Conservation (phyloP, 148 eudicot genomes). For the Rhododendron griersonianum region DNA sequence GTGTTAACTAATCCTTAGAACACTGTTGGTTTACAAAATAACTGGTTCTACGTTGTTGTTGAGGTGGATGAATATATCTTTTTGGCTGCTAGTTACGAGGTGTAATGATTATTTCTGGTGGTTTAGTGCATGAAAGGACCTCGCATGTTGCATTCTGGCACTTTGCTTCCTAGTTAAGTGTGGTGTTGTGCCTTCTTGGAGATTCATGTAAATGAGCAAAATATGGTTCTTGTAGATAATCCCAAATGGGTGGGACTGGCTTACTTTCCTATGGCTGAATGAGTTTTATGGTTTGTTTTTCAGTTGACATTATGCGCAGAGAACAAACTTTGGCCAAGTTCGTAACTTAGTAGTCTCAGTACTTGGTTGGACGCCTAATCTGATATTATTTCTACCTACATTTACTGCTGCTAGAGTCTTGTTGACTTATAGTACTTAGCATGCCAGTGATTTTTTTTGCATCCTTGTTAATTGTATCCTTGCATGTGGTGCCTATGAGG, state of each 20-base stretch:
- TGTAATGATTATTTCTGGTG: not conserved
- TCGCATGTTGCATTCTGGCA: not conserved
- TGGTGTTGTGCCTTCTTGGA: not conserved
- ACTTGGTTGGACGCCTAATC: not conserved
- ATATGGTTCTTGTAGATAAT: not conserved
- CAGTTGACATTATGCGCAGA: not conserved
- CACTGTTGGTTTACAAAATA: not conserved
- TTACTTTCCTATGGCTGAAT: not conserved
- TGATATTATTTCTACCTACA: not conserved
- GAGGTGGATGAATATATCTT: not conserved
- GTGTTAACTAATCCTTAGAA: not conserved
- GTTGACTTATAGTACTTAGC: not conserved
- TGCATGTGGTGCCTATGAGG: not conserved
- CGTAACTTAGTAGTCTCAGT: not conserved
- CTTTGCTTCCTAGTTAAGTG: not conserved
- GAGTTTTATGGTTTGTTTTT: not conserved
- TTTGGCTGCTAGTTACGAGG: not conserved
- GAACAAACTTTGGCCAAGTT: not conserved
- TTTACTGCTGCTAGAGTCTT: not conserved
- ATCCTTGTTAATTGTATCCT: not conserved
- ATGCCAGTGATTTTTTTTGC: not conserved
- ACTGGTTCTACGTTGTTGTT: not conserved
- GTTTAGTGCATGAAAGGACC: not conserved
- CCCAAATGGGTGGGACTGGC: not conserved
- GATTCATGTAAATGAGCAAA: not conserved